These are phyloP conservation scores for Pontederia crassipes DNA, from an alignment of 176 grass and related monocot genomes.

Conservation along the genomic window DNA sequence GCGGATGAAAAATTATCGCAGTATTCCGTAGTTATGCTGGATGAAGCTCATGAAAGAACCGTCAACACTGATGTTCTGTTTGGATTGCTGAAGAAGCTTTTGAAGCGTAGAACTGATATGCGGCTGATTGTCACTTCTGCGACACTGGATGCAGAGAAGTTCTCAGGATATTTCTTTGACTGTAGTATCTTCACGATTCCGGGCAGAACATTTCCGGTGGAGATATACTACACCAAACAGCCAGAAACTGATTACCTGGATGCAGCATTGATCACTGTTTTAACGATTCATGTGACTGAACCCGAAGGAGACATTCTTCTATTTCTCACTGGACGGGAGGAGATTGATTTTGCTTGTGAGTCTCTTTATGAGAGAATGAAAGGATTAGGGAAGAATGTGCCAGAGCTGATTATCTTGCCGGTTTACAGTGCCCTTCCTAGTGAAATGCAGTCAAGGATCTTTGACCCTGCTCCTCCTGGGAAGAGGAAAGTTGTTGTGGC, in stretches of 20 bases:
- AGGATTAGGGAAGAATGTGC: conserved; percentile 80
- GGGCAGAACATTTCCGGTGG: conserved; percentile 91
- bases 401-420: conserved; percentile 81
- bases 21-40: conserved; percentile 94
- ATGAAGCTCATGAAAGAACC: conserved; percentile 97
- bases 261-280: conserved; percentile 76
- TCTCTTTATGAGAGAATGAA: conserved; percentile 92
- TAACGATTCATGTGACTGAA: conserved; percentile 89
- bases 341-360: conserved; percentile 92
- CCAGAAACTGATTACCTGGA: conserved; percentile 89
- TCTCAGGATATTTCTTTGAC: conserved; percentile 93
- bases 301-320: conserved; percentile 86
- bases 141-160: conserved; percentile 91
- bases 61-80: conserved; percentile 90
- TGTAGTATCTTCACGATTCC: conserved; percentile 98
- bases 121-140: conserved; percentile 95
- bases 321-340: conserved; percentile 89
- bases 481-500: conserved; percentile 98
- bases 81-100: conserved; percentile 75
- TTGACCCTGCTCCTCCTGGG: conserved; percentile 79
- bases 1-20: conserved; percentile 78
- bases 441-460: conserved; percentile 95
- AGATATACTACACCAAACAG: conserved; percentile 91
- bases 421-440: conserved; percentile 97
- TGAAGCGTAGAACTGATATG: conserved; percentile 77